Evolutionary conservation across 371 early-diverging fungal genomes (phyloP).

Genomic region (Lichtheimia hyalospora): DNA sequence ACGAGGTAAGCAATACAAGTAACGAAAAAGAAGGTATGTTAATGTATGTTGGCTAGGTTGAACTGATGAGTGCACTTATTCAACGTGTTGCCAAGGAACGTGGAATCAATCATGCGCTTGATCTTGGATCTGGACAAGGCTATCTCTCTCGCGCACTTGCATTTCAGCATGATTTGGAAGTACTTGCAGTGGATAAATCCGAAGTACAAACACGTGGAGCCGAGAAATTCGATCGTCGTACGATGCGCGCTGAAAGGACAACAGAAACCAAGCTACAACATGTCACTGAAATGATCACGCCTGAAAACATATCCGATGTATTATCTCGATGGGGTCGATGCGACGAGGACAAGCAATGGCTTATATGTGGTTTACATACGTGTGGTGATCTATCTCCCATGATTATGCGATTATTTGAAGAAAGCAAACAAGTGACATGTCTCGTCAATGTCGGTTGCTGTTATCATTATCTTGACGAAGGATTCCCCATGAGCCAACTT

Average conservation of each 20-base stretch:
- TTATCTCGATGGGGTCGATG: slow-evolving; percentile 36
- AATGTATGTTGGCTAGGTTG: slow-evolving; percentile 37
- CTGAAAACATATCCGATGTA: slow-evolving; percentile 48
- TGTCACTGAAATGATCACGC: slow-evolving; percentile 58
- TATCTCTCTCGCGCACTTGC: slow-evolving; percentile 79
- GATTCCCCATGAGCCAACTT: slow-evolving; percentile 16
- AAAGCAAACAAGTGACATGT: slow-evolving; percentile 56
- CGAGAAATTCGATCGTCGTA: slow-evolving; percentile 52
- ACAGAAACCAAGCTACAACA: slow-evolving; percentile 41
- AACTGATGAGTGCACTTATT: slow-evolving; percentile 61
- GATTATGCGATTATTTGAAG: slow-evolving; percentile 68
- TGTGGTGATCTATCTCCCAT: slow-evolving; percentile 82
- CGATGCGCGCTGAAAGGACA: slow-evolving; percentile 3
- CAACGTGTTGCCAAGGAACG: slow-evolving; percentile 42
- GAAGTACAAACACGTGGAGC: slow-evolving; percentile 83
- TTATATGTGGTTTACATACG: slow-evolving; percentile 82
- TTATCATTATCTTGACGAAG: slow-evolving; percentile 73
- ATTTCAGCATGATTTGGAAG: slow-evolving; percentile 64
- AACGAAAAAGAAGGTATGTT: not conserved
- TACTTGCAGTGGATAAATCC: slow-evolving; percentile 81
- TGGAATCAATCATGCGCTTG: slow-evolving; percentile 52
- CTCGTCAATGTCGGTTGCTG: slow-evolving; percentile 86
- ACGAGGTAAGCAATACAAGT: slow-evolving; percentile 14
- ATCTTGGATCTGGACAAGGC: slow-evolving; percentile 77
- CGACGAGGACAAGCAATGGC: slow-evolving; percentile 48